Evolutionary conservation across 2,329 filamentous ascomycete genomes (phyloP), one percentile per base, ranked within the genome.

Genomic region (Escovopsis sp.): DNA sequence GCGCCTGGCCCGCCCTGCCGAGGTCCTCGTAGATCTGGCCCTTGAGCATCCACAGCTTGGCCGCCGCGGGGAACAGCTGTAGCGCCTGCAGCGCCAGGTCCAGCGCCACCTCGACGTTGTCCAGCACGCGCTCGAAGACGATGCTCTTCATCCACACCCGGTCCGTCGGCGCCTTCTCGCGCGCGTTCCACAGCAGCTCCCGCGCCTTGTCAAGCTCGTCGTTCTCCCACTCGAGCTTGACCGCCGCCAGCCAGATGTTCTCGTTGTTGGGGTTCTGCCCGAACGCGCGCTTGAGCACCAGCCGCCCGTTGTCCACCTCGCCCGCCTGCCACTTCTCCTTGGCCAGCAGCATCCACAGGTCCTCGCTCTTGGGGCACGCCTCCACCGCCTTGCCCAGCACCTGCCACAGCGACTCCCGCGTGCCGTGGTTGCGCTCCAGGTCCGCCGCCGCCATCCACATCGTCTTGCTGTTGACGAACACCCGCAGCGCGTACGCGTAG

Each of bases 21-120:
- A 87, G 73, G 36, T 80, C 74, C 56, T 95, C 84, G 68, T 98
- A 98, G 48, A 96, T 91, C 58, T 98, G 91, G 0, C 93, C 91
- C 64, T 98, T 98, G 68, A 94, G 85, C 84, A 96, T 95, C 82
- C 89, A 95, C 23, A 98, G 72, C 63, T 96, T 96, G 41, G 85
- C 73, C 11, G 82, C 77, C 37, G 79, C 75, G 1, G 91, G 89
- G 66, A 94, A 98, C 9, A 85, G 73, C 50, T 88, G 81, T 33
- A 98, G 68, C 1, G 82, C 91, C 57, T 93, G 82, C 46, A 88
- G 85, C 36, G 85, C 85, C 10, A 98, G 77, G 54, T 93, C 84
- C 12, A 98, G 72, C 0, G 91, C 88, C 2, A 79, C 77, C 38
- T 94, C 85, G 26, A 70, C 70, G 52, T 91, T 82, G 43, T 80